Evolutionary conservation across 2,329 filamentous ascomycete species (phyloP).

Genomic region (Fusarium longipes): DNA sequence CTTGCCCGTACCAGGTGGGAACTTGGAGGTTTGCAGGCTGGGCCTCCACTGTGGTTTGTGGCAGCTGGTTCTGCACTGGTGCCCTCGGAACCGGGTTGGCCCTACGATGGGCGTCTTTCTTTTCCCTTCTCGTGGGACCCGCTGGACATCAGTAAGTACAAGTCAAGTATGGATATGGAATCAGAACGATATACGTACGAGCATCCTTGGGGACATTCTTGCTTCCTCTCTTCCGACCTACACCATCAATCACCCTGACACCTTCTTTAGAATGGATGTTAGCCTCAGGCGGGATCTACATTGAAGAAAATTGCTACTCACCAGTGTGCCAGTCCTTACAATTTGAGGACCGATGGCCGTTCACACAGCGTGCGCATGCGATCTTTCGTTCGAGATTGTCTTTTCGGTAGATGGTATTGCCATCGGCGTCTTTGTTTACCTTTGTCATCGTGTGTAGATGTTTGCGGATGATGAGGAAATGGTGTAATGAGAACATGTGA

Average conservation of each 20-base stretch:
- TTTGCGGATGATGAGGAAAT: not conserved
- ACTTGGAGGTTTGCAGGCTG: not conserved
- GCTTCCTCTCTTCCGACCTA: not conserved
- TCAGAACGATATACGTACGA: not conserved
- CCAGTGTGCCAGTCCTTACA: not conserved
- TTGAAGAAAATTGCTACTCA: not conserved
- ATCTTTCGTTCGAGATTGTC: not conserved
- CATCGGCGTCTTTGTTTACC: not conserved
- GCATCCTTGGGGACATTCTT: not conserved
- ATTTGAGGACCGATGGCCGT: not conserved
- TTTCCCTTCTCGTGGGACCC: not conserved
- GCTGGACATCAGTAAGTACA: not conserved
- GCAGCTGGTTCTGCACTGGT: not conserved
- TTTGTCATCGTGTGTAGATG: not conserved
- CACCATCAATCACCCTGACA: not conserved
- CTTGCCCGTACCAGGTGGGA: too few relatives aligned
- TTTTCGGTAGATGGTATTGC: not conserved
- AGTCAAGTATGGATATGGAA: too few relatives aligned
- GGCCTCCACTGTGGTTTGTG: not conserved
- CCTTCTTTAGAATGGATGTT: not conserved
- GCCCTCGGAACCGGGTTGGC: not conserved
- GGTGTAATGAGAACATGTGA: not conserved
- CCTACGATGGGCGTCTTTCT: not conserved
- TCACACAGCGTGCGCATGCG: not conserved
- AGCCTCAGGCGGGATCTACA: not conserved